Conservation (phyloP, 306 rosid species). For the Astragalus glycyphyllos region DNA sequence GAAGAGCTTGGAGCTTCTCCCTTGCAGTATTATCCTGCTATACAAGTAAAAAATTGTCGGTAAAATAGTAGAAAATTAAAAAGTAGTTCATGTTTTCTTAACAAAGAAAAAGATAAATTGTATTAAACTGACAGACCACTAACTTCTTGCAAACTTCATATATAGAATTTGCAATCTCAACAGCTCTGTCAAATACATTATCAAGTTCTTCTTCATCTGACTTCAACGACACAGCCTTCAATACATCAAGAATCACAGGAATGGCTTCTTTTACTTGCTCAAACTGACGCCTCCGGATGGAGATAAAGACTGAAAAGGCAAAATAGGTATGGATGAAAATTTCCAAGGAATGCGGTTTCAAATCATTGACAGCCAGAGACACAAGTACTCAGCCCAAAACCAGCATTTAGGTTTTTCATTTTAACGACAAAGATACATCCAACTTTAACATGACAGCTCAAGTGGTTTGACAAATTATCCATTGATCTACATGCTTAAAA, state of each 20-base stretch:
- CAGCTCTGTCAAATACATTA: constrained; percentile 58
- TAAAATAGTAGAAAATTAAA: constrained; percentile 34
- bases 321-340: constrained; percentile 36
- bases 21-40: constrained; percentile 60
- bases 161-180: constrained; percentile 73
- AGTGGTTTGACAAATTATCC: constrained; percentile 5
- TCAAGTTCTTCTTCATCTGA: constrained; percentile 59
- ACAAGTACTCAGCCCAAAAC: constrained; percentile 28
- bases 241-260: constrained; percentile 74
- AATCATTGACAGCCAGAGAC: constrained; percentile 30
- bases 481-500: background rate
- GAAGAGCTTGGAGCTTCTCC: constrained; percentile 73
- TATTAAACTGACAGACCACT: constrained; percentile 64
- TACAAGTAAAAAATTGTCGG: constrained; percentile 36
- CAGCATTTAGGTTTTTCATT: constrained; percentile 32
- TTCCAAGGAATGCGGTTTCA: constrained; percentile 33
- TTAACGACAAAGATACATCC: constrained; percentile 34
- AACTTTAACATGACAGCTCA: constrained; percentile 21
- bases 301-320: constrained; percentile 66
- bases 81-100: constrained; percentile 36
- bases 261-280: constrained; percentile 73
- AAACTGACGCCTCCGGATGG: constrained; percentile 80
- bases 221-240: constrained; percentile 63
- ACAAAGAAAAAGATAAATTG: constrained; percentile 18
- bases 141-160: constrained; percentile 60